Conservation (phyloP, 2,329 filamentous ascomycete species). For the Magnaporthiopsis rhizophila region DNA sequence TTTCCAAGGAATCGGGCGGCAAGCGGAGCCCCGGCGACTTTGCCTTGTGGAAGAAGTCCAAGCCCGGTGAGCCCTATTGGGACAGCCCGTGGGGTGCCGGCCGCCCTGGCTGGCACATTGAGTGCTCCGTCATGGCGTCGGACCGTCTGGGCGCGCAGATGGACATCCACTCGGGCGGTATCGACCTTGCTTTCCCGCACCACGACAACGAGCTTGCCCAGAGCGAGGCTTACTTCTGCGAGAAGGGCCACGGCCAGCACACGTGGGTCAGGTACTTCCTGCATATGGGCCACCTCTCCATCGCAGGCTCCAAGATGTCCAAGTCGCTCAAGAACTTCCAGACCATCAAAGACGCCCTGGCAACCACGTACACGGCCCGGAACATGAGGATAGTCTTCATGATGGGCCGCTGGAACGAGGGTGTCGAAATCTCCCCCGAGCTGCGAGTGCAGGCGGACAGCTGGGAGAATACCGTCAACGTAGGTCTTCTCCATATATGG, state of each 20-base stretch:
- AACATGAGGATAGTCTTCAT: conserved; percentile 80
- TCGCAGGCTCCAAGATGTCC: conserved; percentile 89
- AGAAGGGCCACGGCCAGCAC: conserved; percentile 19
- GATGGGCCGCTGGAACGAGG: conserved; percentile 82
- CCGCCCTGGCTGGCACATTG: conserved; percentile 92
- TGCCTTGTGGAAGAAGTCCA: conserved; percentile 88
- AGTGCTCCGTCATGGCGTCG: conserved; percentile 93
- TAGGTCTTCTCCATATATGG: background rate
- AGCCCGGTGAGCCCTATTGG: conserved; percentile 89
- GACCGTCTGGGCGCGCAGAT: conserved; percentile 77
- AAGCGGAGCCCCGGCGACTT: conserved; percentile 81
- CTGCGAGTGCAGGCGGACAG: conserved; percentile 65
- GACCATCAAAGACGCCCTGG: conserved; percentile 78
- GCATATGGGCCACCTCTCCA: conserved; percentile 88
- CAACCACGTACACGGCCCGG: conserved; percentile 63
- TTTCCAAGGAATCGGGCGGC: conserved; percentile 51
- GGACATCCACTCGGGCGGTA: conserved; percentile 89
- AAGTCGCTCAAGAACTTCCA: conserved; percentile 95
- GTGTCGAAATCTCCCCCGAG: conserved; percentile 82
- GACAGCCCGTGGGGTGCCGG: conserved; percentile 79
- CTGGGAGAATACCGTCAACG: conserved; percentile 69
- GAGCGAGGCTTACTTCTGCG: conserved; percentile 67
- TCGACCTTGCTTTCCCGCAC: conserved; percentile 86
- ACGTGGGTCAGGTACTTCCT: conserved; percentile 85
- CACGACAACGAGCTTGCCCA: conserved; percentile 91